Conservation (phyloP, 176 grass and related monocot species). For the Carex scoparia region DNA sequence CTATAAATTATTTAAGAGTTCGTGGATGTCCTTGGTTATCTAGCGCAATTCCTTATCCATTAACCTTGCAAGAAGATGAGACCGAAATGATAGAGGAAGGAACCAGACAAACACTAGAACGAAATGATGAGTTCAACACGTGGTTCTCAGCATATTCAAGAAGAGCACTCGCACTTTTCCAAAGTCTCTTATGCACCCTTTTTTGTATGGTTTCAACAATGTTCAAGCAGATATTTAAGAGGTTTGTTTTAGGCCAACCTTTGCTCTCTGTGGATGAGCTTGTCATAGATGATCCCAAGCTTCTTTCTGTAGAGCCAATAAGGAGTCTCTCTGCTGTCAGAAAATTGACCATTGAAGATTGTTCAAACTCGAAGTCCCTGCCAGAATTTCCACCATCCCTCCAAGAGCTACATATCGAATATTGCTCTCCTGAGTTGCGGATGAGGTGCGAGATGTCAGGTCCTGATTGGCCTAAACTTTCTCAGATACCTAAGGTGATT, state of each 20-base stretch:
- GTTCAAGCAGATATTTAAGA: too few relatives aligned
- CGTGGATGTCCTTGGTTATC: neutral
- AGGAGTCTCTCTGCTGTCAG: too few relatives aligned
- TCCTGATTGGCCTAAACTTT: conserved; percentile 4
- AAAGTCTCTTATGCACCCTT: too few relatives aligned
- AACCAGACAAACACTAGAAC: too few relatives aligned
- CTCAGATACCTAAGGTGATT: neutral
- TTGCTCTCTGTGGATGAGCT: neutral
- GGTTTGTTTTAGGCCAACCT: too few relatives aligned
- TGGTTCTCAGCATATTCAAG: too few relatives aligned
- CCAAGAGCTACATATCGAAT: neutral
- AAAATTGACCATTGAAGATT: neutral
- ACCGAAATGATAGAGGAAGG: neutral
- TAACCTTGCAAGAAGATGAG: neutral
- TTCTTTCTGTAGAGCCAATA: neutral
- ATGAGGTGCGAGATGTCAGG: neutral
- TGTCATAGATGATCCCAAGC: neutral
- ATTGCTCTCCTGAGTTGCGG: neutral
- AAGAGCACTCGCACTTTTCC: too few relatives aligned
- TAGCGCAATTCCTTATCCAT: neutral
- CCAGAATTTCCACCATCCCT: neutral
- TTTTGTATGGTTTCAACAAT: too few relatives aligned
- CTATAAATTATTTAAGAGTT: neutral
- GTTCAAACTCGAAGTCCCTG: neutral
- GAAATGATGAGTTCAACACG: too few relatives aligned